phyloP scores from a whole-genome alignment of 176 grass and related monocot species.

The Aechmea fasciata region DNA sequence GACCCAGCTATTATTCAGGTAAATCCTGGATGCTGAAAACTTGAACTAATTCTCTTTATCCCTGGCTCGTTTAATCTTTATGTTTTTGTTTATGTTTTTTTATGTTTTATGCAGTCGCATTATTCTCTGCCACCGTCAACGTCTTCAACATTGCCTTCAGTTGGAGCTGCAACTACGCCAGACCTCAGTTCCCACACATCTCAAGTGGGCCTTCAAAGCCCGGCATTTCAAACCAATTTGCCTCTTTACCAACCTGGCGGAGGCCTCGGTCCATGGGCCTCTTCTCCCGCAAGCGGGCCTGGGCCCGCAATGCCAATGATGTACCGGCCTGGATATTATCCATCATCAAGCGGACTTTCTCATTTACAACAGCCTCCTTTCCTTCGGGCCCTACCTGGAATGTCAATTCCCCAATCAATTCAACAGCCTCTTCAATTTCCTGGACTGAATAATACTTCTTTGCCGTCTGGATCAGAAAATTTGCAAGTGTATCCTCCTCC shows the following conservation, averaged over 20 bases:
- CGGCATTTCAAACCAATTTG: conserved; percentile 47
- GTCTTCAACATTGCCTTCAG: conserved; percentile 45
- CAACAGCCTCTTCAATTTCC: conserved; percentile 45
- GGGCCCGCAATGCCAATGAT: conserved; percentile 40
- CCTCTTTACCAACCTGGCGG: conserved; percentile 58
- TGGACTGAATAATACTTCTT: conserved; percentile 36
- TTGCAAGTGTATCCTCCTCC: conserved; percentile 42
- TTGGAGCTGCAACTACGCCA: conserved; percentile 45
- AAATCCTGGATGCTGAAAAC: conserved; percentile 2
- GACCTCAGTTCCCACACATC: conserved; percentile 51
- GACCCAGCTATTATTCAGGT: conserved; percentile 95
- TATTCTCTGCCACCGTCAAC: conserved; percentile 47
- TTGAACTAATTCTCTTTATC: background rate
- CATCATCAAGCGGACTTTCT: conserved; percentile 43
- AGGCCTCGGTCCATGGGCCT: conserved; percentile 36
- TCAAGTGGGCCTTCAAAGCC: conserved; percentile 56
- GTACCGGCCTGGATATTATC: conserved; percentile 76
- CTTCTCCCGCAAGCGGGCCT: conserved; percentile 43
- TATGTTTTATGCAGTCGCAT: conserved; percentile 49
- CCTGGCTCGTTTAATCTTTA: background rate
- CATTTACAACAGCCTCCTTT: conserved; percentile 61
- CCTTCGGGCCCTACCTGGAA: conserved; percentile 42
- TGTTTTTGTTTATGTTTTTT: background rate
- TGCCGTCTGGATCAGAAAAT: conserved; percentile 44
- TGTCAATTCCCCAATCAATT: conserved; percentile 38